Conservation (phyloP, 2,329 filamentous ascomycete species). For the Scytalidium sp. region DNA sequence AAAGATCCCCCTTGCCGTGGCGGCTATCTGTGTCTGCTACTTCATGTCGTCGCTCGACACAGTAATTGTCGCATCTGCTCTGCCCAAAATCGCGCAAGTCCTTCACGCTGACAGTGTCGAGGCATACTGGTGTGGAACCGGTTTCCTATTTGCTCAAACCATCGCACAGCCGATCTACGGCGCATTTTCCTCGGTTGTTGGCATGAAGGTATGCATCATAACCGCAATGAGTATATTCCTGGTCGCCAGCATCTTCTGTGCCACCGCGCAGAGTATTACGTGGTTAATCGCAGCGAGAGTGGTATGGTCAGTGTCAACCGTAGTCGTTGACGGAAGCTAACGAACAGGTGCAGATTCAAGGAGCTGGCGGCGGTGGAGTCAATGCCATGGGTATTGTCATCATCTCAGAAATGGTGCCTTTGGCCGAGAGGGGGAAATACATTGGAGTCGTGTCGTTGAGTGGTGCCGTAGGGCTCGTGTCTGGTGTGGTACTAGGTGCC, state of each 20-base stretch:
- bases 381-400: constrained; percentile 44
- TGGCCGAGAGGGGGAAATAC: constrained; percentile 41
- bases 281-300: constrained; percentile 2
- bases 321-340: neutral
- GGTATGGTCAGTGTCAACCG: neutral
- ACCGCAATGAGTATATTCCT: neutral
- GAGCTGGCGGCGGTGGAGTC: constrained; percentile 45
- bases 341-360: constrained; percentile 22
- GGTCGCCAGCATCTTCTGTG: neutral
- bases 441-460: constrained; percentile 20
- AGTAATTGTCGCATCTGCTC: neutral
- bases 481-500: neutral
- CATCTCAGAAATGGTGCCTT: constrained; percentile 44
- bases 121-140: neutral
- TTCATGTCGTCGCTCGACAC: neutral
- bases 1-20: neutral
- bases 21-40: neutral
- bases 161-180: neutral
- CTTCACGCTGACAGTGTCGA: neutral
- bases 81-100: neutral
- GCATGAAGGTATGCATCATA: neutral
- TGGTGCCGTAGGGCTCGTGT: constrained; percentile 1
- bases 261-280: neutral
- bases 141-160: neutral
- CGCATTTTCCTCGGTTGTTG: neutral